A percentile compares a stretch with the other conserved stretches of the same genome.
Conservation (phyloP, 257 asterid genomes). For the Handroanthus guayacan region DNA sequence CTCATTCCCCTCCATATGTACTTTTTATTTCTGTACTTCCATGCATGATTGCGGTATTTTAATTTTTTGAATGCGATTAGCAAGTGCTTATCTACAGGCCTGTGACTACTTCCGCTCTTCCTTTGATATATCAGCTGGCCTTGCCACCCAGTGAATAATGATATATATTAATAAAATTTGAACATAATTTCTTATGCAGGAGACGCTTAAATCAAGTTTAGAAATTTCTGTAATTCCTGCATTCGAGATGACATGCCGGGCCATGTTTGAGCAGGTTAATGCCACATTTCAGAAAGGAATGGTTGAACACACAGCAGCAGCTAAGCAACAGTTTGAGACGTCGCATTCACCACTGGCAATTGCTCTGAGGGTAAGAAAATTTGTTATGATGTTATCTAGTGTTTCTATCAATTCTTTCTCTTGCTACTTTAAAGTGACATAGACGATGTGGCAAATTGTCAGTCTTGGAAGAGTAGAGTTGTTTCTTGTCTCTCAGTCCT, state of each 20-base stretch:
- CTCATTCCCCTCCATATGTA: not conserved
- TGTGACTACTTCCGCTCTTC: not conserved
- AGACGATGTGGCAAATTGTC: not conserved
- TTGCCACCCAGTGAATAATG: not conserved
- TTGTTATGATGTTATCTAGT: not conserved
- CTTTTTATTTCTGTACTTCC: not conserved
- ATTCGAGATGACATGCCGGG: slow-evolving; percentile 79
- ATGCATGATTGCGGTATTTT: not conserved
- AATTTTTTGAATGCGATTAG: not conserved
- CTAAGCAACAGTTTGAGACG: slow-evolving; percentile 73
- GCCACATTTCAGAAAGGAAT: slow-evolving; percentile 78
- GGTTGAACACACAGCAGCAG: slow-evolving; percentile 67
- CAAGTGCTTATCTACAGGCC: slow-evolving; percentile 2
- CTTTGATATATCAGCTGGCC: not conserved
- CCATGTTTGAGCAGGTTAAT: slow-evolving; percentile 85
- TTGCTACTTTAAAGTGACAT: not conserved
- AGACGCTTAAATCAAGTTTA: slow-evolving; percentile 67
- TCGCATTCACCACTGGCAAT: slow-evolving; percentile 72
- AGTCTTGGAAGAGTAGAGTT: slow-evolving; percentile 10
- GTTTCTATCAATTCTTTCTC: not conserved
- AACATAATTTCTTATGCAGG: slow-evolving; percentile 57
- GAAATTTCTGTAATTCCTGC: slow-evolving; percentile 82
- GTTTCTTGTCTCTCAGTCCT: slow-evolving; percentile 3
- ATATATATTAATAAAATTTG: not conserved
- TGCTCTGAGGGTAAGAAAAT: slow-evolving; percentile 65